Percentiles rank a stretch among this genome's conserved stretches.
These are phyloP conservation scores for Metschnikowia shivogae DNA, from an alignment of 805 yeast species.

Conservation along the genomic window DNA sequence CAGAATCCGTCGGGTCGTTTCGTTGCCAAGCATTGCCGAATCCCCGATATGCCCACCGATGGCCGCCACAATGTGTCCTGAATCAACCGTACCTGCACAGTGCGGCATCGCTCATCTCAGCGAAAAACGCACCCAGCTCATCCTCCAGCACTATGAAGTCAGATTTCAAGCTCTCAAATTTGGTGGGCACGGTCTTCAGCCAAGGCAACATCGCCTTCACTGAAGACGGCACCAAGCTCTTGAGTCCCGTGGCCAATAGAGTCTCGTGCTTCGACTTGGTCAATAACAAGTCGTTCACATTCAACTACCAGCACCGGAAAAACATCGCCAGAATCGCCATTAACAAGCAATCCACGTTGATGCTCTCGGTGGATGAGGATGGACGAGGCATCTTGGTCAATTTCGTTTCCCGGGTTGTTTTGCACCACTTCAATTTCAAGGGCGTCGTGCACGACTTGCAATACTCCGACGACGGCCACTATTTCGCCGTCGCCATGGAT, in stretches of 20 bases:
- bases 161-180: conserved; percentile 82
- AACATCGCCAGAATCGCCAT: conserved; percentile 76
- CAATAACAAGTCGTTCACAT: conserved; percentile 81
- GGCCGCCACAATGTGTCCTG: background rate
- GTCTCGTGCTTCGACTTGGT: conserved; percentile 84
- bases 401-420: conserved; percentile 73
- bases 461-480: conserved; percentile 84
- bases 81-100: background rate
- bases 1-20: too few relatives aligned
- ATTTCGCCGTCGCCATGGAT: conserved; percentile 81
- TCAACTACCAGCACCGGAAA: conserved; percentile 88
- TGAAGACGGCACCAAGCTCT: conserved; percentile 74
- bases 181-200: conserved; percentile 90
- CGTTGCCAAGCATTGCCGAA: background rate
- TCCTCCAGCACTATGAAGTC: conserved; percentile 56
- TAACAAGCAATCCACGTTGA: conserved; percentile 74
- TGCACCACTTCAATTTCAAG: conserved; percentile 92
- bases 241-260: conserved; percentile 94
- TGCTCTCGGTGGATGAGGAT: conserved; percentile 81
- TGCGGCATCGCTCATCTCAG: conserved; percentile 16
- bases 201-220: conserved; percentile 88
- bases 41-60: background rate
- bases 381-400: conserved; percentile 93
- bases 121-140: conserved; percentile 10
- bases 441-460: conserved; percentile 68